Evolutionary conservation across 2,329 filamentous ascomycete species (phyloP).

Genomic region (Nemania bipapillata): DNA sequence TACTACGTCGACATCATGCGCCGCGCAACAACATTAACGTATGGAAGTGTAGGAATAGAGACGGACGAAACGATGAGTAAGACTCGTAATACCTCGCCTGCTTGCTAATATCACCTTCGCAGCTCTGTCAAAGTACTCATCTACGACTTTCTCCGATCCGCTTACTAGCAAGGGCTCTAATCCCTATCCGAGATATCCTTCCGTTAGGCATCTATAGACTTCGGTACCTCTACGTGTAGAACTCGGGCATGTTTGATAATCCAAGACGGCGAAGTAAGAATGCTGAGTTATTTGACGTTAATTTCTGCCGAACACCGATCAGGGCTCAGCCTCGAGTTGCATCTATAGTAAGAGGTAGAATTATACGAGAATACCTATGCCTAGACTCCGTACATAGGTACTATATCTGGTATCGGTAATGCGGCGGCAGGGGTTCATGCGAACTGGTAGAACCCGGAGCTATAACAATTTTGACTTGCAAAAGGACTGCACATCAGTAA

Average conservation of each 20-base stretch:
- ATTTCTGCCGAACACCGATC: not conserved
- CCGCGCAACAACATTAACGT: constrained; percentile 3
- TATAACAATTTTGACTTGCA: constrained; percentile 11
- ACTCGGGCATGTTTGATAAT: not conserved
- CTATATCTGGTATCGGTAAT: not conserved
- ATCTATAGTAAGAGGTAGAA: not conserved
- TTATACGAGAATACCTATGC: not conserved
- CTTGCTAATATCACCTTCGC: constrained; percentile 3
- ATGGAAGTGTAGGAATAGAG: not conserved
- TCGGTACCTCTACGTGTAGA: not conserved
- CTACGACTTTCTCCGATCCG: constrained; percentile 12
- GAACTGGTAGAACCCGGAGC: constrained; percentile 18
- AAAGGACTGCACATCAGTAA: constrained; percentile 6
- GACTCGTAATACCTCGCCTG: not conserved
- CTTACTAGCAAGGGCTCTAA: constrained; percentile 6
- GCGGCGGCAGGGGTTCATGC: constrained; percentile 24
- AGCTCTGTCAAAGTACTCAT: not conserved
- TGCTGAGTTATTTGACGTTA: not conserved
- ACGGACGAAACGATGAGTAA: not conserved
- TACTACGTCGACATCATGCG: constrained; percentile 8
- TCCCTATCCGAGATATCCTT: constrained; percentile 24
- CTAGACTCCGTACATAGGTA: not conserved
- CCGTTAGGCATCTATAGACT: not conserved
- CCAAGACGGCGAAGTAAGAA: not conserved
- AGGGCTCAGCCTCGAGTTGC: not conserved